Evolutionary conservation across 2,329 filamentous ascomycete genomes (phyloP), one percentile per base, ranked within the genome.

Genomic region (Hymenoscyphus albidus): DNA sequence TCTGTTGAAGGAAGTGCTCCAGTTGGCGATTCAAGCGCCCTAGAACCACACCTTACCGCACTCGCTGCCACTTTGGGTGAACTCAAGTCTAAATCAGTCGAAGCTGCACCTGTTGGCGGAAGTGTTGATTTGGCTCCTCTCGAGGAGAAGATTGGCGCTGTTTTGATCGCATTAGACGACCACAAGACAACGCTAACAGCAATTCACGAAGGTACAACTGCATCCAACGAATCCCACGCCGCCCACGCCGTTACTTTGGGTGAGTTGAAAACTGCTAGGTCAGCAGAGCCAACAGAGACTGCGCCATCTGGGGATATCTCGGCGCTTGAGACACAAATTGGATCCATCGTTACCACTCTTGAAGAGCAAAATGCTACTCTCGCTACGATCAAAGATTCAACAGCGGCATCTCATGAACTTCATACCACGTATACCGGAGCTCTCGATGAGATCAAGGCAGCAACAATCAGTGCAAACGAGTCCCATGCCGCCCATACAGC

Each of bases 381-480:
- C 5, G 31, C 59, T 0, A 68, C 70, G 18, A 68, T 73, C 54
- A 72, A 71, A 40, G 68, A 70, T 22, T 61, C 64, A 16, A 64
- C 66, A 1, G 51, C 61, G 13, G 62, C 54, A 1, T 67, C 65
- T 3, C 66, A 63, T 32, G 67, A 66, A 2, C 57, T 61, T 39
- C 65, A 68, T n/a, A 13, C 61, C 10, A 56, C 62, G 18, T 67
- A 70, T 59, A 42, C 54, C 22, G 39, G 61, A 57, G 61, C 61
- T 0, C 64, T 71, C 2, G 59, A 58, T 31, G 69, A 70, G 27
- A 60, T 71, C 5, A 71, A 69, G 40, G 60, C 48, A 22, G 39
- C 61, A 14, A 64, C 69, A n/a, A 54, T 13, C 1, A 56, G 60
- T n/a, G 67, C 70, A 18, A 61, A 63, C 6, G 58, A 65, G 14